These are phyloP conservation scores for Adansonia rubrostipa DNA, from an alignment of 441 rosid species.

Conservation along the genomic window DNA sequence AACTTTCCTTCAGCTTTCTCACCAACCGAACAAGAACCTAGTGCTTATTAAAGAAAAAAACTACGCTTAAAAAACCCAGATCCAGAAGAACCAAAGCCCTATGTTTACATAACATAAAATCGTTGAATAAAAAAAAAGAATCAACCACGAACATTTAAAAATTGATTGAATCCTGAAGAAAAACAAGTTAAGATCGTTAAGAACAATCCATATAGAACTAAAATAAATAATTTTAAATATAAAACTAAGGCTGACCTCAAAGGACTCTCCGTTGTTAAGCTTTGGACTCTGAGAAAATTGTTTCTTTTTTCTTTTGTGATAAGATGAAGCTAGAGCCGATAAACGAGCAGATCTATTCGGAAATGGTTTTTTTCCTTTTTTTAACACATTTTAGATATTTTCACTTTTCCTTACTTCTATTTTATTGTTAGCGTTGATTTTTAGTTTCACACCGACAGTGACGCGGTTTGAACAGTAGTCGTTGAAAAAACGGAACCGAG, in stretches of 20 bases:
- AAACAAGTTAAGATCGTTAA: not conserved
- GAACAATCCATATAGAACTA: not conserved
- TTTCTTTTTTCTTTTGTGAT: not conserved
- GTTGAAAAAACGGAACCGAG: too few relatives aligned
- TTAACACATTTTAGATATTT: not conserved
- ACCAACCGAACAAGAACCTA: conserved; percentile 19
- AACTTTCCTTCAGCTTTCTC: conserved; percentile 10
- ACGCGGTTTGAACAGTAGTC: not conserved
- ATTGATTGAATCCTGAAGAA: not conserved
- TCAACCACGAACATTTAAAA: not conserved
- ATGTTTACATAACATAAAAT: conserved; percentile 14
- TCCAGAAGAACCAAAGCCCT: conserved; percentile 19
- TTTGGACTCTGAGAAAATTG: not conserved
- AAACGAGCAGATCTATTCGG: conserved; percentile 11
- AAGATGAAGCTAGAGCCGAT: conserved; percentile 29
- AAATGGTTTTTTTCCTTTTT: not conserved
- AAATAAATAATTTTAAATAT: not conserved
- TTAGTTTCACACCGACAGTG: not conserved
- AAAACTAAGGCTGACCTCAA: conserved; percentile 38
- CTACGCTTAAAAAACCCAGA: conserved; percentile 25
- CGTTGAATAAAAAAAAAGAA: not conserved
- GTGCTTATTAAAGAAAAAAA: not conserved
- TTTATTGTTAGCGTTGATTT: not conserved
- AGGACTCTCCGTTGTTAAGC: conserved; percentile 25
- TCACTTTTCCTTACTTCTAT: too few relatives aligned